A percentile compares a stretch with the other conserved stretches of the same genome.
phyloP scores from a whole-genome alignment of 1,284 basidiomycete species.

The Puccinia triticina region DNA sequence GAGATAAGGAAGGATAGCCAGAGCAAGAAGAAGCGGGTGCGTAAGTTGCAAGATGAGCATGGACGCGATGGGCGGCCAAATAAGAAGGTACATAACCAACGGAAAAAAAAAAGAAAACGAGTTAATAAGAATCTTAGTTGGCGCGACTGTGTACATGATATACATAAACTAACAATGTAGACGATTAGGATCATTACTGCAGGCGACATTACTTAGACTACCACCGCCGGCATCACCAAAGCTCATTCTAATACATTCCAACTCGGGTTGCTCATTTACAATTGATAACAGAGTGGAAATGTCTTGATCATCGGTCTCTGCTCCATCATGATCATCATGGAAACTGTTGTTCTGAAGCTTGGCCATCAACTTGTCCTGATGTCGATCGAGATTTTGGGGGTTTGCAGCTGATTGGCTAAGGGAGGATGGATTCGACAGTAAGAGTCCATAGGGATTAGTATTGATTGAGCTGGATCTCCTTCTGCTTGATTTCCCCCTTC shows the following conservation, averaged over 20 bases:
- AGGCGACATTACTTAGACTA: background rate
- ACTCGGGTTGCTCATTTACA: constrained; percentile 20
- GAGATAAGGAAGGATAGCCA: background rate
- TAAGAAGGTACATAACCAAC: too few relatives aligned
- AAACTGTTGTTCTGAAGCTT: background rate
- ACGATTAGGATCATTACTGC: background rate
- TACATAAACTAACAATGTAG: constrained; percentile 4
- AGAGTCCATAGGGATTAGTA: background rate
- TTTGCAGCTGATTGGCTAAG: background rate
- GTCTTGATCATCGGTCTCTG: constrained; percentile 4
- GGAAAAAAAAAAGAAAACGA: background rate
- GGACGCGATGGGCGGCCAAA: background rate
- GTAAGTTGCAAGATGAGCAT: background rate
- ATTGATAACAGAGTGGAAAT: constrained; percentile 24
- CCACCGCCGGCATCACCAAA: background rate
- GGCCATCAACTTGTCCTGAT: background rate
- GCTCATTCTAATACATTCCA: constrained; percentile 35
- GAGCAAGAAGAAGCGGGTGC: background rate
- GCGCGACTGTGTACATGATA: background rate
- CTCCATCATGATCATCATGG: background rate
- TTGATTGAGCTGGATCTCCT: constrained; percentile 18
- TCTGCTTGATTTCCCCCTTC: background rate
- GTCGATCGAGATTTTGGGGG: background rate
- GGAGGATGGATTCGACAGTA: constrained; percentile 1
- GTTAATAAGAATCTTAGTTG: background rate